These are phyloP conservation scores for Clarireedia monteithiana DNA, from an alignment of 2,329 filamentous ascomycete species.

Conservation along the genomic window DNA sequence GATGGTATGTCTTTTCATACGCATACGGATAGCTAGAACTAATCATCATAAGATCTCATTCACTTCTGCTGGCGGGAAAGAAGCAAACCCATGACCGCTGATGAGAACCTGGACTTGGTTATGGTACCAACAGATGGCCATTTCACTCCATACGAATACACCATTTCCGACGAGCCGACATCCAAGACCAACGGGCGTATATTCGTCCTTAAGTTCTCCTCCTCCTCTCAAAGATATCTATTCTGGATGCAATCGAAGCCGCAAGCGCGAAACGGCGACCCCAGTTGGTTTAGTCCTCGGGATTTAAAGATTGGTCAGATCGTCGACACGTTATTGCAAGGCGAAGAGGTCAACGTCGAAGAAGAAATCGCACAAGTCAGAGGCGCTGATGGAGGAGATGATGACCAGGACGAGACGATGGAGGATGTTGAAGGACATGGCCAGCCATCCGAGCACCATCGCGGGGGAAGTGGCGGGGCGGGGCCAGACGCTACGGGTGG, in stretches of 20 bases:
- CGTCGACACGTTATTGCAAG: slow-evolving; percentile 76
- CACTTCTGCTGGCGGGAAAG: slow-evolving; percentile 97
- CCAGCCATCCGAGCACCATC: slow-evolving; percentile 49
- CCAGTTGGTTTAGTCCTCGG: slow-evolving; percentile 73
- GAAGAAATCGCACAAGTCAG: slow-evolving; percentile 61
- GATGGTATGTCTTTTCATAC: slow-evolving; percentile 54
- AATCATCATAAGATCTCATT: slow-evolving; percentile 58
- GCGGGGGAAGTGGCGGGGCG: slow-evolving; percentile 67
- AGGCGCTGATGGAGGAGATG: slow-evolving; percentile 42
- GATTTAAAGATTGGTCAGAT: slow-evolving; percentile 85
- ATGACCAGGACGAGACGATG: slow-evolving; percentile 69
- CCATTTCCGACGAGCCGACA: slow-evolving; percentile 45
- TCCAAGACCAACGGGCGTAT: slow-evolving; percentile 78
- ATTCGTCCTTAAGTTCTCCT: slow-evolving; percentile 88
- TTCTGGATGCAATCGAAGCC: slow-evolving; percentile 96
- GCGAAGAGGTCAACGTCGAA: slow-evolving; percentile 77
- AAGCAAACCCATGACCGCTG: slow-evolving; percentile 57
- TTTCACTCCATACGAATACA: slow-evolving; percentile 80
- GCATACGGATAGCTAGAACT: background rate
- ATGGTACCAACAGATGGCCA: slow-evolving; percentile 88
- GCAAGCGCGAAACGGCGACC: slow-evolving; percentile 60
- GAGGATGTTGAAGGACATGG: slow-evolving; percentile 65
- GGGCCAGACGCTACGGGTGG: slow-evolving; percentile 83
- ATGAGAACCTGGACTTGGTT: slow-evolving; percentile 74
- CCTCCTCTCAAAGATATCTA: slow-evolving; percentile 81